Percentiles rank a stretch among this genome's conserved stretches.
Evolutionary conservation across 2,329 filamentous ascomycete species (phyloP).

Genomic region (Ustulina deusta): DNA sequence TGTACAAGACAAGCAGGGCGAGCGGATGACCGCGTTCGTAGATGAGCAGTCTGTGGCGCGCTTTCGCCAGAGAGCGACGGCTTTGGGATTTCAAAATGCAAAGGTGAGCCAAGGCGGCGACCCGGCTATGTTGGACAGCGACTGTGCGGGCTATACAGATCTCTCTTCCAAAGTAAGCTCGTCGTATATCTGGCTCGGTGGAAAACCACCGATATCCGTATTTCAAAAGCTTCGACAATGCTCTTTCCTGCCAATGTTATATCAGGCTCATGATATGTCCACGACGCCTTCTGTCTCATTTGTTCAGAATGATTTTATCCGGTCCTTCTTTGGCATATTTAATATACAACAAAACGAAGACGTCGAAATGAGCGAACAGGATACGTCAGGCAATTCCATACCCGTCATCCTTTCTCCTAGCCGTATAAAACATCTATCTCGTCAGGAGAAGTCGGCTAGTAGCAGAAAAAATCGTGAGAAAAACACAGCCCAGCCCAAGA

Average conservation of each 20-base stretch:
- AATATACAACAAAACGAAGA: constrained; percentile 2
- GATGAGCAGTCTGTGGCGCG: background rate
- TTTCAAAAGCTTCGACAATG: background rate
- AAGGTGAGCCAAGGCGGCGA: background rate
- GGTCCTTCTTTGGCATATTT: background rate
- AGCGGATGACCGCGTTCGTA: background rate
- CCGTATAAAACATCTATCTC: background rate
- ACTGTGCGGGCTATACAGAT: background rate
- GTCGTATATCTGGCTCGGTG: background rate
- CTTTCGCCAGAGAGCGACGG: background rate
- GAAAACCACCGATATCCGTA: background rate
- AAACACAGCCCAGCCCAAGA: background rate
- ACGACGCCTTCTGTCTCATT: background rate
- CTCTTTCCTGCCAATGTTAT: constrained; percentile 4
- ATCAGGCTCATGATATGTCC: background rate
- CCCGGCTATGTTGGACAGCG: background rate
- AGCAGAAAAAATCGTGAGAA: background rate
- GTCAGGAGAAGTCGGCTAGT: background rate
- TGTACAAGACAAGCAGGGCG: background rate
- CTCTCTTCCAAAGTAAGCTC: background rate
- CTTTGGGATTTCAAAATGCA: background rate
- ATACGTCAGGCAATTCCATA: background rate
- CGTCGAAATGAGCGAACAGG: constrained; percentile 4
- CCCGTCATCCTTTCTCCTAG: background rate
- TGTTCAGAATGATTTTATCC: constrained; percentile 6